Percentiles rank a stretch among this genome's conserved stretches.
These are phyloP conservation scores for Escallonia herrerae DNA, from an alignment of 129 eudicot genomes.

Conservation along the genomic window DNA sequence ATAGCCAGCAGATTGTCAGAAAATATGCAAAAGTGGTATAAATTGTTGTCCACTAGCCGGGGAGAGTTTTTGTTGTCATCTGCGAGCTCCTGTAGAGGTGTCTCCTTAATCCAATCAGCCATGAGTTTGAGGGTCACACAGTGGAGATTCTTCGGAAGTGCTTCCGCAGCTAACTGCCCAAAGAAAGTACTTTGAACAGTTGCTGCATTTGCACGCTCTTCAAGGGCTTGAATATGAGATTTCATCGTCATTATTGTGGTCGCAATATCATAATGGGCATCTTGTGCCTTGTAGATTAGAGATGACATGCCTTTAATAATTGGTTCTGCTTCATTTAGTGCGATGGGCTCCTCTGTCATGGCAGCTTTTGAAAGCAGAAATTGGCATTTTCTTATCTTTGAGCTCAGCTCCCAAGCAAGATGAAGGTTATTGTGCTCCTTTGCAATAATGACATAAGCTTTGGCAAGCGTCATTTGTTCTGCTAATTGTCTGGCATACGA, in stretches of 20 bases:
- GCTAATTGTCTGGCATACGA: constrained; percentile 71
- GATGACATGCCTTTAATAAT: constrained; percentile 52
- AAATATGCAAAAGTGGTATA: constrained; percentile 75
- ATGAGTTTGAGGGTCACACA: constrained; percentile 55
- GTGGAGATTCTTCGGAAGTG: constrained; percentile 68
- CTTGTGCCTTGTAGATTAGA: constrained; percentile 78
- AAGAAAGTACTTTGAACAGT: constrained; percentile 66
- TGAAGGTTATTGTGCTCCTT: constrained; percentile 74
- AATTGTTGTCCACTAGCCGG: constrained; percentile 64
- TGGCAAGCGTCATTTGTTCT: constrained; percentile 78
- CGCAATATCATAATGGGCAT: constrained; percentile 83
- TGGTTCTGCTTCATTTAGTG: constrained; percentile 70
- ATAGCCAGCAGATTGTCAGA: constrained; percentile 73
- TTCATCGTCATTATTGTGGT: constrained; percentile 91
- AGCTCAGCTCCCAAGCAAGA: constrained; percentile 70
- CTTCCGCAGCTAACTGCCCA: constrained; percentile 73
- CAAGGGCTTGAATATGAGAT: constrained; percentile 82
- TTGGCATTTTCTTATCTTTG: constrained; percentile 72
- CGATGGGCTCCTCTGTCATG: constrained; percentile 57
- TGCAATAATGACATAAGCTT: constrained; percentile 69
- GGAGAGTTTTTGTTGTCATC: constrained; percentile 56
- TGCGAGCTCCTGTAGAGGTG: constrained; percentile 26
- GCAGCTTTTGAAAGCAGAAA: constrained; percentile 73
- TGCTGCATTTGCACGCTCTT: constrained; percentile 82
- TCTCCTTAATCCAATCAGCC: constrained; percentile 53